These are phyloP conservation scores for Cordyceps militaris DNA, from an alignment of 2,329 filamentous ascomycete genomes.

Conservation along the genomic window DNA sequence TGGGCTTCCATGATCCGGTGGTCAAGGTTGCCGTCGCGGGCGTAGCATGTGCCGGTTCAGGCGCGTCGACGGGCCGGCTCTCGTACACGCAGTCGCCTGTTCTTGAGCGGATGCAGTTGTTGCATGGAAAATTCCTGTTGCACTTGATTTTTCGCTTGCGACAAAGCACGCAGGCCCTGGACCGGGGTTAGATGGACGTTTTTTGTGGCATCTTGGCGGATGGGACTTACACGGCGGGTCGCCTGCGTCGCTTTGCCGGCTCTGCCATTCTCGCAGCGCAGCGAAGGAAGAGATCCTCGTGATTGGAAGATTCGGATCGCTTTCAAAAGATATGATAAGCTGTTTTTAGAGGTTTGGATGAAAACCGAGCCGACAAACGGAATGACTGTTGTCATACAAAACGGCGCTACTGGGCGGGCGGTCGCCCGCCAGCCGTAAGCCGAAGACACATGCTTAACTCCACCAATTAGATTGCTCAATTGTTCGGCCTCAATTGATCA, in stretches of 20 bases:
- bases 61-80: conserved; percentile 14
- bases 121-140: conserved; percentile 33
- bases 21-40: neutral
- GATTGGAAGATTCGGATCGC: too few relatives aligned
- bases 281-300: neutral
- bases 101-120: conserved; percentile 34
- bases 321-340: neutral
- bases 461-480: neutral
- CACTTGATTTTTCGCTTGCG: conserved; percentile 39
- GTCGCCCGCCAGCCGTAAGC: conserved; percentile 10
- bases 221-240: conserved; percentile 13
- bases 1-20: neutral
- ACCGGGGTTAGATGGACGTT: neutral
- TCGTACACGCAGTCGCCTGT: conserved; percentile 29
- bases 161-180: conserved; percentile 35
- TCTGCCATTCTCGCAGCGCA: neutral
- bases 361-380: too few relatives aligned
- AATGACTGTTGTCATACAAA: neutral
- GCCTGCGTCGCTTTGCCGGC: conserved; percentile 5
- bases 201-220: neutral
- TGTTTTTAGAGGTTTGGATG: neutral
- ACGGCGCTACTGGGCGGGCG: neutral
- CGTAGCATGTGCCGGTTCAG: neutral
- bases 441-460: neutral
- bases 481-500: neutral